Conservation (phyloP, 2,329 filamentous ascomycete species). For the Colletotrichum eleusines region DNA sequence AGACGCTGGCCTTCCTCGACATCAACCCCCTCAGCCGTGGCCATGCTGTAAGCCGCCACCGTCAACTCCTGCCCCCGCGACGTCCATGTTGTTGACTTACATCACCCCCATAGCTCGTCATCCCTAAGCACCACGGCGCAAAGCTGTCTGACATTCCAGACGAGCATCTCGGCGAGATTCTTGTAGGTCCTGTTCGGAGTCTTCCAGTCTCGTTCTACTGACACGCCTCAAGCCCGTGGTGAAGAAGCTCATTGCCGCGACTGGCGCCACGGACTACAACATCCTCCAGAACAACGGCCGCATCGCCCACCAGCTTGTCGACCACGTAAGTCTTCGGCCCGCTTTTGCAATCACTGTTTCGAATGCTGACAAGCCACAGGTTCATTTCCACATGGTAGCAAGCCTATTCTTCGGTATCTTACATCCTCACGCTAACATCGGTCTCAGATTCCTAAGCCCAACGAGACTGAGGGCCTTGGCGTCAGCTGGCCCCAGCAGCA, state of each 20-base stretch:
- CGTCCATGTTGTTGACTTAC: conserved; percentile 26
- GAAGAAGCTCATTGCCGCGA: conserved; percentile 86
- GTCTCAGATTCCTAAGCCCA: conserved; percentile 90
- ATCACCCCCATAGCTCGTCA: conserved; percentile 77
- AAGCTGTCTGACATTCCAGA: conserved; percentile 96
- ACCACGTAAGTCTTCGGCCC: conserved; percentile 77
- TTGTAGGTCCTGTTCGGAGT: conserved; percentile 65
- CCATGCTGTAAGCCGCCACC: conserved; percentile 77
- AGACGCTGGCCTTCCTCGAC: conserved; percentile 94
- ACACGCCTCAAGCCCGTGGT: conserved; percentile 71
- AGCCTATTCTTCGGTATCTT: background rate
- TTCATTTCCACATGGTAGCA: conserved; percentile 92
- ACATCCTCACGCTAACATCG: conserved; percentile 18
- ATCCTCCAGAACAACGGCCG: conserved; percentile 96
- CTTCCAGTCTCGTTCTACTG: background rate
- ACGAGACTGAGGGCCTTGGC: conserved; percentile 80
- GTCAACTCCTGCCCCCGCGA: background rate
- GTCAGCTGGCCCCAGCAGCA: conserved; percentile 83
- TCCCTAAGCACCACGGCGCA: conserved; percentile 93
- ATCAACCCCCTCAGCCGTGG: conserved; percentile 91
- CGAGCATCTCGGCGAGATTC: conserved; percentile 83
- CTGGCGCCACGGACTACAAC: conserved; percentile 86
- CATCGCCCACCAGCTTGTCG: conserved; percentile 91
- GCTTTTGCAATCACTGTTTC: background rate
- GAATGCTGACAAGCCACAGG: conserved; percentile 58